Evolutionary conservation across 441 rosid species (phyloP).

Genomic region (Flueggea neowawraea): DNA sequence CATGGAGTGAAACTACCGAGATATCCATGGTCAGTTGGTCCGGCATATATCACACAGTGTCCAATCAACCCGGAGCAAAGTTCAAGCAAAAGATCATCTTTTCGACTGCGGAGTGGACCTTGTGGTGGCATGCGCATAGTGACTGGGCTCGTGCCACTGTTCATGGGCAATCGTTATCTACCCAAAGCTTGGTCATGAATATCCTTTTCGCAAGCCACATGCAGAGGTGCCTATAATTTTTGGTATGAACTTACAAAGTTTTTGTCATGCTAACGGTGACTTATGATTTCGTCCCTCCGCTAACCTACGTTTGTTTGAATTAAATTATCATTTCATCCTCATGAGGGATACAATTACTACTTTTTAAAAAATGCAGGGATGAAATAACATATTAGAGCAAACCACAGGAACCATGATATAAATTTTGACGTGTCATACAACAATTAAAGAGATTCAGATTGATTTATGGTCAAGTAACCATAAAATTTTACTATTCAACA

Average conservation of each 20-base stretch:
- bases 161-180: conserved; percentile 46
- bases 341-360: no score
- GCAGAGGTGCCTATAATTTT: conserved; percentile 35
- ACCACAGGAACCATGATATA: no score
- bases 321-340: no score
- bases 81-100: conserved; percentile 44
- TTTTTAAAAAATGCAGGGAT: no score
- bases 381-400: no score
- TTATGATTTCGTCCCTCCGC: no score
- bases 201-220: conserved; percentile 44
- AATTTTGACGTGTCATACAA: no score
- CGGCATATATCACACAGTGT: conserved; percentile 55
- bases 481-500: no score
- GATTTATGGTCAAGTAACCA: no score
- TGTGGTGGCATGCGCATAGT: conserved; percentile 88
- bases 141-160: conserved; percentile 63
- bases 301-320: no score
- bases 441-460: no score
- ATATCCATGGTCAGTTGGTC: conserved; percentile 73
- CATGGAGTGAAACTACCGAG: conserved; percentile 48
- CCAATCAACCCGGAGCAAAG: conserved; percentile 46
- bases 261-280: no score
- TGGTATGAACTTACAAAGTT: conserved; percentile 14
- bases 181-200: conserved; percentile 21
- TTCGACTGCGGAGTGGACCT: conserved; percentile 41